Base-by-base conservation (phyloP, 2,329 filamentous ascomycete genomes). In the Taxawa tesnikishii region DNA sequence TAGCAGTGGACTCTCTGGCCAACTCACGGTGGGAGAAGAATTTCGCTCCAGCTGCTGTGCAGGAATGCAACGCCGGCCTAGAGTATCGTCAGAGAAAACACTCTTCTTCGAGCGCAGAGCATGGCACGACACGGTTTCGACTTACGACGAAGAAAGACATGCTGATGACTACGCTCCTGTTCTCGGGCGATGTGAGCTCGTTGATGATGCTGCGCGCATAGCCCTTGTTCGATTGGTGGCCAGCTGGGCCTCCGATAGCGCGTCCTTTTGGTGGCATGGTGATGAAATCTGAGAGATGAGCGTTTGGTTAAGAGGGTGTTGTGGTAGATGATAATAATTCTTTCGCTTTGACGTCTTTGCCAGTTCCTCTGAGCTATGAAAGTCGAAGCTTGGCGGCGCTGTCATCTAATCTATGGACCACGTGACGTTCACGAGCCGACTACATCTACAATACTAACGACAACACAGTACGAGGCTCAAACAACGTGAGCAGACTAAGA, bases 51-150 rank as follows among this genome's bases (percentile, higher is more conserved):
- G 53, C 61, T 66, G 50, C 62, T 67, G 46, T 64, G 58, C 27
- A 70, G 43, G 45, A 70, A 69, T 5, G 64, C 56, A 23, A 69
- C 63, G 37, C 63, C 63, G 31, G 62, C 56, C 65, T 68, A 34
- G 16, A 28, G 14, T 26, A 23, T 8, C n/a, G n/a, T 23, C 8
- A 23, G 8, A 8, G 19, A 8, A 23, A 8, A 23, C 19, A 8
- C 19, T 23, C 19, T 23, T 23, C 19, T 8, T 23, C 2, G 19
- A 23, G 8, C 8, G 19, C 19, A 23, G n/a, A 8, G n/a, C 8
- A n/a, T n/a, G 19, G 19, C 19, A n/a, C n/a, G n/a, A n/a, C n/a
- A n/a, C n/a, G n/a, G n/a, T n/a, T n/a, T n/a, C n/a, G n/a, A 50
- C 63, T 53, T 59, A 69, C 66, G 45, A 59, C 63, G 38, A 69